These are phyloP conservation scores for Nidularia sp. DNA, from an alignment of 768 basidiomycete species.

Conservation along the genomic window DNA sequence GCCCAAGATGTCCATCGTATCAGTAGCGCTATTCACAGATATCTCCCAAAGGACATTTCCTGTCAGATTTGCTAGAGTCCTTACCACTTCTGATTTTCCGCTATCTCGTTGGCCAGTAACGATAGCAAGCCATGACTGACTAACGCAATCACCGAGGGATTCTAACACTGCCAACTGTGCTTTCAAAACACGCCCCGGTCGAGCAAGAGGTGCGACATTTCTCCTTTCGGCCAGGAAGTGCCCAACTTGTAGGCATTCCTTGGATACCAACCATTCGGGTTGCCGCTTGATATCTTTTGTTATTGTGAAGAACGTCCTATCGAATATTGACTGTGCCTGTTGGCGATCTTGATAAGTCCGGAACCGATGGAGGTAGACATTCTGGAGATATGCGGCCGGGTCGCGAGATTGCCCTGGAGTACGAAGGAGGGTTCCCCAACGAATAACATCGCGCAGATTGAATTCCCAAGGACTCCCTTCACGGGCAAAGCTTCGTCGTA, in stretches of 20 bases:
- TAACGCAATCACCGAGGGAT: constrained; percentile 67
- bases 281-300: constrained; percentile 14
- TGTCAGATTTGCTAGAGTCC: constrained; percentile 62
- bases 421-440: constrained; percentile 71
- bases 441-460: constrained; percentile 90
- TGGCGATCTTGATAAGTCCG: constrained; percentile 65
- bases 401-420: constrained; percentile 26
- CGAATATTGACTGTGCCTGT: constrained; percentile 48
- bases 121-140: constrained; percentile 85
- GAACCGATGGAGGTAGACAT: constrained; percentile 85
- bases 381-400: constrained; percentile 62
- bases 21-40: constrained; percentile 79
- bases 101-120: constrained; percentile 67
- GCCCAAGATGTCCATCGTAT: constrained; percentile 91
- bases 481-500: constrained; percentile 63
- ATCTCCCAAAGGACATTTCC: constrained; percentile 73
- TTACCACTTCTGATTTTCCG: constrained; percentile 80
- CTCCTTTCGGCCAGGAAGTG: constrained; percentile 40
- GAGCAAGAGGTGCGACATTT: constrained; percentile 27
- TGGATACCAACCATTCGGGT: constrained; percentile 39
- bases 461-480: constrained; percentile 96
- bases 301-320: constrained; percentile 39
- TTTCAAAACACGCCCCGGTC: constrained; percentile 53
- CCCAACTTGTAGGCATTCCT: constrained; percentile 61
- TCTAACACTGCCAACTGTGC: constrained; percentile 65